Evolutionary conservation across 331 rosid genomes (phyloP).

Genomic region (Cydonia oblonga): DNA sequence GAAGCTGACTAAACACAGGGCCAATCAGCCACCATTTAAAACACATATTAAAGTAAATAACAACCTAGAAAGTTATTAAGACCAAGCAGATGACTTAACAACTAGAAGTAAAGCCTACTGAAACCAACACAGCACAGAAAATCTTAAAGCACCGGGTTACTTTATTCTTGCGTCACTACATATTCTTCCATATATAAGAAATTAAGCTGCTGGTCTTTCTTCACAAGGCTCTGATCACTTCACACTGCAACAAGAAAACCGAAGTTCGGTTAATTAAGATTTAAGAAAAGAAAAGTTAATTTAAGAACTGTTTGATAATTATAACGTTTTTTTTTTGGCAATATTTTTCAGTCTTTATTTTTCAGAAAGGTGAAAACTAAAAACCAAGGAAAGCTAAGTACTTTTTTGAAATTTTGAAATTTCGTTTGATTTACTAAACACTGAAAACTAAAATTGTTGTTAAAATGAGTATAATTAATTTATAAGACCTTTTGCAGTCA

Average conservation of each 20-base stretch:
- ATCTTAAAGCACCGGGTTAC: neutral
- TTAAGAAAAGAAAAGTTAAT: neutral
- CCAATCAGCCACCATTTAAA: neutral
- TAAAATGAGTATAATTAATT: neutral
- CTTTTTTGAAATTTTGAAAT: no score
- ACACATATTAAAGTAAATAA: neutral
- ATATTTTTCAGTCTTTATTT: no score
- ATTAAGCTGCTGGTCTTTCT: neutral
- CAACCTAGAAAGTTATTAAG: neutral
- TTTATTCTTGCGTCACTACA: neutral
- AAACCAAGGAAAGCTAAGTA: neutral
- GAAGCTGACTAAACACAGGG: neutral
- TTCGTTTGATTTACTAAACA: neutral
- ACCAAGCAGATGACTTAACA: neutral
- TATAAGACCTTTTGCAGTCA: constrained; percentile 35
- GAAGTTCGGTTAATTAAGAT: neutral
- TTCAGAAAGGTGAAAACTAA: no score
- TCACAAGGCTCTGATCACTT: neutral
- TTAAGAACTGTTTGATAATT: neutral
- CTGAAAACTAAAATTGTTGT: neutral
- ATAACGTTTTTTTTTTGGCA: no score
- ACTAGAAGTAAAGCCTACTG: neutral
- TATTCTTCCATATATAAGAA: neutral
- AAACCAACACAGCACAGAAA: neutral
- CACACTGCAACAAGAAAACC: neutral